Evolutionary conservation across 2,329 filamentous ascomycete genomes (phyloP).

Genomic region (Clarireedia paspali): DNA sequence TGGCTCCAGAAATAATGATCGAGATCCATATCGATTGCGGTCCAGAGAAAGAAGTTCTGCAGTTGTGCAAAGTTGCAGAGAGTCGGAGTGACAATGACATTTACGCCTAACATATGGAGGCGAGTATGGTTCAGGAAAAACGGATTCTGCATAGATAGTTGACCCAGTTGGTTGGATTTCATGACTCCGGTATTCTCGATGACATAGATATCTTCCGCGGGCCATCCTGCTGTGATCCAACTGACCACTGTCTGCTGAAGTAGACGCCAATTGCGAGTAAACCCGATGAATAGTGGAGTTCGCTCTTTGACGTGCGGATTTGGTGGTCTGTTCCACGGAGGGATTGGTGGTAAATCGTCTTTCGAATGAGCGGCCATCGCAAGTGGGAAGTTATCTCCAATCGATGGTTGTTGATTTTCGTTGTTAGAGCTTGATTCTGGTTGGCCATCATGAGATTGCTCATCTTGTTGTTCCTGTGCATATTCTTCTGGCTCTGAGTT

Average conservation of each 20-base stretch:
- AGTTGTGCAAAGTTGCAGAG: conserved; percentile 46
- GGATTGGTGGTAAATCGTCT: conserved; percentile 33
- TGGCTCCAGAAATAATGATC: conserved; percentile 47
- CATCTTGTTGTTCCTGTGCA: not conserved
- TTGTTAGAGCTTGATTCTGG: not conserved
- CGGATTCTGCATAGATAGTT: conserved; percentile 44
- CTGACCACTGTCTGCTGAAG: conserved; percentile 46
- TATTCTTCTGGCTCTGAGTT: not conserved
- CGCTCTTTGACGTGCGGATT: conserved; percentile 32
- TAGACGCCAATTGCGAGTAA: conserved; percentile 46
- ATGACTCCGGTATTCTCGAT: conserved; percentile 53
- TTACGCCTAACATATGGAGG: conserved; percentile 42
- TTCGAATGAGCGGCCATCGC: conserved; percentile 16
- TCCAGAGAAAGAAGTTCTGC: conserved; percentile 44
- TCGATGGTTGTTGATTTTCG: not conserved
- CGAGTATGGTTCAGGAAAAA: conserved; percentile 46
- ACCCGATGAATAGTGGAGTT: conserved; percentile 48
- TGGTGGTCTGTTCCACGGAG: conserved; percentile 37
- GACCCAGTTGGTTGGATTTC: conserved; percentile 39
- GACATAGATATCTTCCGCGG: conserved; percentile 45
- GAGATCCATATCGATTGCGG: conserved; percentile 37
- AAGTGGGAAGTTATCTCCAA: conserved; percentile 21
- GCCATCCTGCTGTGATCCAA: conserved; percentile 52
- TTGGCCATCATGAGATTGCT: not conserved
- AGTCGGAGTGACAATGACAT: conserved; percentile 41